Percentiles rank a stretch among this genome's conserved stretches.
Evolutionary conservation across 176 grass and related monocot species (phyloP).

Genomic region (Echinochloa phyllopogon): DNA sequence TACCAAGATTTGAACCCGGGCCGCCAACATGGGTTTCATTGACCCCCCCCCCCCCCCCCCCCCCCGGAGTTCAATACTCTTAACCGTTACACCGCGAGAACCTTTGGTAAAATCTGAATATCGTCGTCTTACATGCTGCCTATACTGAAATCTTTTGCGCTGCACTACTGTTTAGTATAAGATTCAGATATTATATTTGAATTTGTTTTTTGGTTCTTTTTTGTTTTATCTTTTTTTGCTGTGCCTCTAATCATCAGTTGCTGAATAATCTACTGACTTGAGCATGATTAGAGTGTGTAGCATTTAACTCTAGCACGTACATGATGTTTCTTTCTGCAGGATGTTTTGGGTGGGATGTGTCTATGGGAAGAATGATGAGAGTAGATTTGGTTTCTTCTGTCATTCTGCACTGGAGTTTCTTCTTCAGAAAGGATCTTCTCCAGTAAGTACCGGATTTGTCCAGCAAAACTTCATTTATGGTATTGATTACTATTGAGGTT

Average conservation of each 20-base stretch:
- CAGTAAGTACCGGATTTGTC: constrained; percentile 59
- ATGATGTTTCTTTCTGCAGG: constrained; percentile 55
- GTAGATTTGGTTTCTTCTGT: constrained; percentile 92
- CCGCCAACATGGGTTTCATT: too few relatives aligned
- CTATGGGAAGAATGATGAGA: constrained; percentile 87
- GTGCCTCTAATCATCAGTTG: neutral
- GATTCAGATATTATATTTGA: neutral
- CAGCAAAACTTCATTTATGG: neutral
- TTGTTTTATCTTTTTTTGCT: neutral
- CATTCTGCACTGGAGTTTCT: constrained; percentile 97
- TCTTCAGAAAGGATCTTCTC: constrained; percentile 66
- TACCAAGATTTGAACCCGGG: too few relatives aligned
- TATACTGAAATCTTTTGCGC: neutral
- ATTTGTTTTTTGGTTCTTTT: neutral
- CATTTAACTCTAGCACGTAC: constrained; percentile 6
- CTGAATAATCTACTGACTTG: constrained; percentile 6
- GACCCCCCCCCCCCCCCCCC: too few relatives aligned
- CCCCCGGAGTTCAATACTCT: too few relatives aligned
- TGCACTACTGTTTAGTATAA: neutral
- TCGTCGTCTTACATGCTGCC: neutral
- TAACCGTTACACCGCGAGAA: too few relatives aligned
- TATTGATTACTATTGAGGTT: neutral
- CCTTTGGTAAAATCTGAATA: constrained; percentile 2
- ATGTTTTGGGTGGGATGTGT: constrained; percentile 93
- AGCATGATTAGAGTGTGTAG: neutral